Evolutionary conservation across 2,329 filamentous ascomycete genomes (phyloP).

Genomic region (Gliomastix tumulicola): DNA sequence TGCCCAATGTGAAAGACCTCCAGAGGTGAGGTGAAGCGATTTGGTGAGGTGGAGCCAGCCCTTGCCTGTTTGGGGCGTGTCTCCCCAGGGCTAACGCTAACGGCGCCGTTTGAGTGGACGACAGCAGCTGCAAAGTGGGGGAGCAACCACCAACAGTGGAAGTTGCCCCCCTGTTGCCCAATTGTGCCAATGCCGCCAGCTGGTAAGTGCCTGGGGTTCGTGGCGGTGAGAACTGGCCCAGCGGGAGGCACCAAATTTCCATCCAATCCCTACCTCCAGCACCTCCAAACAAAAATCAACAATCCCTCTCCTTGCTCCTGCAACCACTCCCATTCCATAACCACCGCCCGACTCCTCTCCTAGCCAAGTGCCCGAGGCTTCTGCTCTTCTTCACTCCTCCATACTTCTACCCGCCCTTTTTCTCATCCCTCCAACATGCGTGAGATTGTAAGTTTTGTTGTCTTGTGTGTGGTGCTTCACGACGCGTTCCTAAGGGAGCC

Average conservation of each 20-base stretch:
- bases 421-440: slow-evolving; percentile 44
- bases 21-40: no score
- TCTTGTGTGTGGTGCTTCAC: slow-evolving; percentile 9
- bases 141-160: no score
- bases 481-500: slow-evolving; percentile 32
- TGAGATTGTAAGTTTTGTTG: slow-evolving; percentile 54
- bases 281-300: slow-evolving; percentile 27
- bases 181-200: no score
- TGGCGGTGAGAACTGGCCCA: slow-evolving; percentile 24
- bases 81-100: no score
- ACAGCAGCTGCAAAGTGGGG: no score
- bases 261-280: slow-evolving; percentile 11
- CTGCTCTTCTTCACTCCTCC: slow-evolving; percentile 11
- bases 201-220: no score
- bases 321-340: slow-evolving; percentile 9
- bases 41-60: no score
- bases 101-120: no score
- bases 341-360: slow-evolving; percentile 8
- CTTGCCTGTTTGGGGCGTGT: no score
- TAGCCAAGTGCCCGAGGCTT: slow-evolving; percentile 11
- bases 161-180: no score
- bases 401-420: slow-evolving; percentile 15
- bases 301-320: slow-evolving; percentile 13
- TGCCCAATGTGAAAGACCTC: no score
- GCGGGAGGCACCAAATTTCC: no score